A percentile compares a stretch with the other conserved stretches of the same genome.
phyloP scores from a whole-genome alignment of 2,329 filamentous ascomycete genomes.

The Cadophora gregata region DNA sequence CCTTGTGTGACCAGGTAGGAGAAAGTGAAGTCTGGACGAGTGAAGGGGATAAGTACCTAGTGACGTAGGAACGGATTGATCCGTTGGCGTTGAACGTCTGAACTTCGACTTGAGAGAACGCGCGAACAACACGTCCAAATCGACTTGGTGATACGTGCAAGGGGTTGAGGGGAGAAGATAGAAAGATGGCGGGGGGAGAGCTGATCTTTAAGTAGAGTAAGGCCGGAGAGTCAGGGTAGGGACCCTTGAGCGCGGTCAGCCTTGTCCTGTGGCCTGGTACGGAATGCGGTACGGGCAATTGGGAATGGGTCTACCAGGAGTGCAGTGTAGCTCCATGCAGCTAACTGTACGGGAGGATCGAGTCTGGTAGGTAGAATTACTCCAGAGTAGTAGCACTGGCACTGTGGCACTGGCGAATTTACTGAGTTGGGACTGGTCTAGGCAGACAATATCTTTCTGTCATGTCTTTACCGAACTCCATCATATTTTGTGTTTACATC shows the following conservation, averaged over 20 bases:
- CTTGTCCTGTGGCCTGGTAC: slow-evolving; percentile 3
- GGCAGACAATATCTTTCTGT: not conserved
- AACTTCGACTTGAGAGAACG: not conserved
- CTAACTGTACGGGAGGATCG: slow-evolving; percentile 2
- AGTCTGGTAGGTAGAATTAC: not conserved
- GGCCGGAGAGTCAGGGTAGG: too few relatives aligned
- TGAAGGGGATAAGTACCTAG: not conserved
- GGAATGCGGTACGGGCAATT: not conserved
- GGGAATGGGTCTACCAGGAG: not conserved
- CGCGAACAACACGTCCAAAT: slow-evolving; percentile 8
- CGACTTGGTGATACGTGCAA: not conserved
- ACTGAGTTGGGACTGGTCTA: slow-evolving; percentile 7
- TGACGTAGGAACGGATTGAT: slow-evolving; percentile 4
- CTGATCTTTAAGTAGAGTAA: slow-evolving; percentile 14
- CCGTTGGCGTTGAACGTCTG: slow-evolving; percentile 1
- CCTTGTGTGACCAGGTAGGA: not conserved
- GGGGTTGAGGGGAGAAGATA: not conserved
- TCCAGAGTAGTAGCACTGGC: not conserved
- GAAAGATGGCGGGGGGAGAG: slow-evolving; percentile 15
- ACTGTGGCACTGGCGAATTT: not conserved
- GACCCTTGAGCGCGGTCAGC: slow-evolving; percentile 9
- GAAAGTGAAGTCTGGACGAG: not conserved
- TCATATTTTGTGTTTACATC: too few relatives aligned
- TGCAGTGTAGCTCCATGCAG: not conserved
- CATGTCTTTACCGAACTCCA: not conserved